Evolutionary conservation across 139 green algal genomes (phyloP), one percentile per base, ranked within the genome.

Genomic region (Ulvella scutata): DNA sequence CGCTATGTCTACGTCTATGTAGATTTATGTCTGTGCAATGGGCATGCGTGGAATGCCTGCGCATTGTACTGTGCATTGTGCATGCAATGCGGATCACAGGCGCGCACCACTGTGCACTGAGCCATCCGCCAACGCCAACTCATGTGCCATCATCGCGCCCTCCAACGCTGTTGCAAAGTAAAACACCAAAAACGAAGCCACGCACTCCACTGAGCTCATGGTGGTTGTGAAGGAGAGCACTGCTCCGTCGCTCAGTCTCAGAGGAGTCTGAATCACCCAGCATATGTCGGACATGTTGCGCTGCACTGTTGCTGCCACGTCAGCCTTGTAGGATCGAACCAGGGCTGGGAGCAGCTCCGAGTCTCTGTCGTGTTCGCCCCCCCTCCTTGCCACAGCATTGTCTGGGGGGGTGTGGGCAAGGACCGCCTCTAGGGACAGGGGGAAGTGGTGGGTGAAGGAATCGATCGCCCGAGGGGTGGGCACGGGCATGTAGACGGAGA

Each of bases 181-280:
- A 26, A 67, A 67, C 6, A 67, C 51, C 6, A 67, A 26, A 26
- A 67, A 67, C 9, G 51, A 67, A 6, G 51, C 51, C n/a, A n/a
- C 31, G 51, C 51, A 67, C 51, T 67, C 51, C n/a, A 67, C n/a
- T 6, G 51, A 10, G 51, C 51, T 67, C 13, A 67, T 26, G 51
- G 51, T 67, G 51, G 51, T 31, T 26, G 51, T 67, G 20, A 67
- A 67, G 4, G 51, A 67, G n/a, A 67, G 51, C 51, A 29, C 33
- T 26, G 51, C 51, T 10, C n/a, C 51, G n/a, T n/a, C n/a, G n/a
- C n/a, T 26, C 13, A 26, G n/a, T 6, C 33, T n/a, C n/a, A 36
- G 33, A n/a, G 51, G 51, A n/a, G 51, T 67, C 51, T 67, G 51
- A 26, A 67, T 67, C n/a, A 67, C 31, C 51, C 51, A 67, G 51